Evolutionary conservation across 306 rosid genomes (phyloP).

Genomic region (Mimosa pudica): DNA sequence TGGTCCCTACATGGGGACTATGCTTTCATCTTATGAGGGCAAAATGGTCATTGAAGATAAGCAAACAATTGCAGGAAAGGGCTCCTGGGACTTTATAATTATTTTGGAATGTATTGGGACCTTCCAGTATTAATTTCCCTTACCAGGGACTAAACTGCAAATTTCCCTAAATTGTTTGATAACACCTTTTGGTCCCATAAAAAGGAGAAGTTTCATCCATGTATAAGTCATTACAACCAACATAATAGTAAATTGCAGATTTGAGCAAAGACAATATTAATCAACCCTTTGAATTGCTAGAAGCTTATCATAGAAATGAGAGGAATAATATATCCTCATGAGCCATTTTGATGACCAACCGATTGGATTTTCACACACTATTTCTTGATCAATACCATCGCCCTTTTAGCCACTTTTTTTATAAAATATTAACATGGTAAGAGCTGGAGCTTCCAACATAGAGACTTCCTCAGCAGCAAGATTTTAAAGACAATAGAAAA

Average conservation of each 20-base stretch:
- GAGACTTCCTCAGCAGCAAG: slow-evolving; percentile 19
- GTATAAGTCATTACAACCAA: too few relatives aligned
- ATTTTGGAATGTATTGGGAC: too few relatives aligned
- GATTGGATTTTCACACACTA: slow-evolving; percentile 12
- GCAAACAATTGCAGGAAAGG: too few relatives aligned
- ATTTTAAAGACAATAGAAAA: not conserved
- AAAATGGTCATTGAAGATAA: too few relatives aligned
- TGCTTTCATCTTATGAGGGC: too few relatives aligned
- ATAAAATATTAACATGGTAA: not conserved
- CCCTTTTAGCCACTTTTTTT: not conserved
- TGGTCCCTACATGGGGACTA: too few relatives aligned
- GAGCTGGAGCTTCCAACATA: slow-evolving; percentile 7
- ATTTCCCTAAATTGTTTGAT: too few relatives aligned
- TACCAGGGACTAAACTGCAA: too few relatives aligned
- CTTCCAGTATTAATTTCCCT: too few relatives aligned
- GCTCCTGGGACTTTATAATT: too few relatives aligned
- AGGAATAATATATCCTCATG: not conserved
- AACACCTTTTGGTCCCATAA: not conserved
- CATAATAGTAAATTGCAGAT: too few relatives aligned
- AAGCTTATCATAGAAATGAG: not conserved
- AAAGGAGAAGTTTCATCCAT: not conserved
- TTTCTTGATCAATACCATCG: not conserved
- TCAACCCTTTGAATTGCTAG: not conserved
- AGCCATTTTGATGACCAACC: not conserved
- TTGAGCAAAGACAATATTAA: too few relatives aligned